phyloP scores from a whole-genome alignment of 495 filamentous ascomycete species.

The Daldinia decipiens region DNA sequence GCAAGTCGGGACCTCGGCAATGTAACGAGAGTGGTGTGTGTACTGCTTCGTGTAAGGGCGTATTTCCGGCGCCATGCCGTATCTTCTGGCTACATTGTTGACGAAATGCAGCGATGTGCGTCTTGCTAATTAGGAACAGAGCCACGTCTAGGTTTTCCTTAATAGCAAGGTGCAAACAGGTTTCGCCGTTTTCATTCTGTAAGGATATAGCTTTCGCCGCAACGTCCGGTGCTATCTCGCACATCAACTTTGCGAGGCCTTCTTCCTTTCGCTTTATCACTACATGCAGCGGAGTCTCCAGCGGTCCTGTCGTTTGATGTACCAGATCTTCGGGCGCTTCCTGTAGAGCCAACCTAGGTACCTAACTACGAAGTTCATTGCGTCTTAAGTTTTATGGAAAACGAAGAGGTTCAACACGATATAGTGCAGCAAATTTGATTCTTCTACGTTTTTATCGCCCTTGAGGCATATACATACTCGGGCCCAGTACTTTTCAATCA shows the following conservation, averaged over 20 bases:
- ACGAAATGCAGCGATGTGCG: slow-evolving; percentile 12
- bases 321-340: slow-evolving; percentile 20
- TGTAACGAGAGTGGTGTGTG: slow-evolving; percentile 27
- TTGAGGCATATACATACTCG: slow-evolving; percentile 26
- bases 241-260: slow-evolving; percentile 24
- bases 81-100: slow-evolving; percentile 24
- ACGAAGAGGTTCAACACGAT: slow-evolving; percentile 21
- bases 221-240: slow-evolving; percentile 17
- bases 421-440: slow-evolving; percentile 20
- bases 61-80: slow-evolving; percentile 21
- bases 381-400: slow-evolving; percentile 21
- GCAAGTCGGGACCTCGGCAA: slow-evolving; percentile 17
- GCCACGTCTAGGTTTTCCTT: slow-evolving; percentile 23
- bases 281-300: slow-evolving; percentile 26
- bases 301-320: slow-evolving; percentile 19
- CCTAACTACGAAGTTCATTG: slow-evolving; percentile 25
- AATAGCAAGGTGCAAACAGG: slow-evolving; percentile 23
- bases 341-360: slow-evolving; percentile 19
- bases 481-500: slow-evolving; percentile 18
- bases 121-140: slow-evolving; percentile 19
- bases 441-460: slow-evolving; percentile 26
- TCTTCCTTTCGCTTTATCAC: slow-evolving; percentile 28
- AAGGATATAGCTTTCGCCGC: slow-evolving; percentile 31
- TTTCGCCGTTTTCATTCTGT: slow-evolving; percentile 27
- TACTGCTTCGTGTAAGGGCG: slow-evolving; percentile 21